phyloP scores from a whole-genome alignment of 352 stramenopile species.

The Phytophthora agathidicida region DNA sequence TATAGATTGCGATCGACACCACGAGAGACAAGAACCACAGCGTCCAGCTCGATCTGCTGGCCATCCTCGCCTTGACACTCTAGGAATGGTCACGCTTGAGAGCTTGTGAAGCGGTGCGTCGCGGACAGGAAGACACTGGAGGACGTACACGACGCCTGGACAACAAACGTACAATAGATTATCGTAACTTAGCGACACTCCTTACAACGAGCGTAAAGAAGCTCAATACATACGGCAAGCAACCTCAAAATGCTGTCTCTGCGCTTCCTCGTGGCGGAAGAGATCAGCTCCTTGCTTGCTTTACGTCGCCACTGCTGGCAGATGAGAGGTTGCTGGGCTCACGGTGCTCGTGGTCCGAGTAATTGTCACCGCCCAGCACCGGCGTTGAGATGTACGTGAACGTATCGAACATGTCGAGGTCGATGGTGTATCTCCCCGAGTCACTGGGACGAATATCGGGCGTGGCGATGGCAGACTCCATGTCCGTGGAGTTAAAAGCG shows the following conservation, averaged over 20 bases:
- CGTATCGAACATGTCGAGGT: constrained; percentile 58
- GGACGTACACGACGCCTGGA: constrained; percentile 5
- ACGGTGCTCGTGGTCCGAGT: constrained; percentile 27
- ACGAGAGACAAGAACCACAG: constrained; percentile 17
- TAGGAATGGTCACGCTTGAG: neutral
- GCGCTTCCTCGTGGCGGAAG: constrained; percentile 8
- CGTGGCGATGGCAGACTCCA: constrained; percentile 7
- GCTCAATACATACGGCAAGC: constrained; percentile 26
- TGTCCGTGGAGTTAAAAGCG: constrained; percentile 7
- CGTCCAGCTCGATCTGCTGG: neutral
- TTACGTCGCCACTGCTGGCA: constrained; percentile 23
- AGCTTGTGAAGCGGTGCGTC: constrained; percentile 17
- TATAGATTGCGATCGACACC: constrained; percentile 2
- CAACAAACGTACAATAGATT: constrained; percentile 29
- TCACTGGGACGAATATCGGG: constrained; percentile 14
- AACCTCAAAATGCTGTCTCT: constrained; percentile 7
- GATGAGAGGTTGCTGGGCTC: constrained; percentile 34
- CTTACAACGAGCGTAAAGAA: neutral
- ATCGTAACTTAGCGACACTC: constrained; percentile 33
- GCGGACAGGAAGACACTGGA: neutral
- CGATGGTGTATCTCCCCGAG: constrained; percentile 41
- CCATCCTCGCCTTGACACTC: constrained; percentile 5
- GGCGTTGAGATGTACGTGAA: constrained; percentile 62
- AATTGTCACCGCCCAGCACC: constrained; percentile 41
- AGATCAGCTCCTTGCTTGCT: constrained; percentile 22